Percentiles rank a stretch among this genome's conserved stretches.
phyloP scores from a whole-genome alignment of 2,329 filamentous ascomycete genomes.

The Ceratocystis huliohia region DNA sequence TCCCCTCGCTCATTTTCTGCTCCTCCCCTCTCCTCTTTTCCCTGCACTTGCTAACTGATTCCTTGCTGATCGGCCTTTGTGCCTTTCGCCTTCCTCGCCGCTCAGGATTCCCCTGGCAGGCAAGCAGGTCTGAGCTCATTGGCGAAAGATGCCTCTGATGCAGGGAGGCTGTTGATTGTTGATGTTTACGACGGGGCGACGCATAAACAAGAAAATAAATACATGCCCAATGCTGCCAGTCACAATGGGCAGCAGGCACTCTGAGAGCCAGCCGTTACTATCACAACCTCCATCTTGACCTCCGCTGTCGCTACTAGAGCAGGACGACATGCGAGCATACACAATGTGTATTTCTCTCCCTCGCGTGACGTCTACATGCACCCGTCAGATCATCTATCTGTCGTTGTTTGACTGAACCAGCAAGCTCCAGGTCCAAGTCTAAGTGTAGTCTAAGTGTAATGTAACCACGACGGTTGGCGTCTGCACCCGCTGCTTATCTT shows the following conservation, averaged over 20 bases:
- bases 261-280: neutral
- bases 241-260: neutral
- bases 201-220: neutral
- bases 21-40: neutral
- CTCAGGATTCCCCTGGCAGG: neutral
- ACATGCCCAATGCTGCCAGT: neutral
- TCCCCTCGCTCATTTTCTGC: neutral
- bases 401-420: neutral
- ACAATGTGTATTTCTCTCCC: no score
- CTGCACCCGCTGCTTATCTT: constrained; percentile 2
- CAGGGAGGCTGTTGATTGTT: neutral
- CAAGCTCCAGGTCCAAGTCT: neutral
- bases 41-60: neutral
- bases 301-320: no score
- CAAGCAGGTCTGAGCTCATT: neutral
- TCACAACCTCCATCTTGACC: no score
- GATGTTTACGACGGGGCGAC: neutral
- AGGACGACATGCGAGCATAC: no score
- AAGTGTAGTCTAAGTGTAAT: neutral
- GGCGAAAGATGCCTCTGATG: neutral
- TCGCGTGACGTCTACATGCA: no score
- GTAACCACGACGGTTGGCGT: constrained; percentile 13
- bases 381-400: neutral
- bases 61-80: neutral
- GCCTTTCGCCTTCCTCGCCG: neutral